A percentile compares a stretch with the other conserved stretches of the same genome.
Conservation (phyloP, 768 basidiomycete species). For the Trametes maxima region DNA sequence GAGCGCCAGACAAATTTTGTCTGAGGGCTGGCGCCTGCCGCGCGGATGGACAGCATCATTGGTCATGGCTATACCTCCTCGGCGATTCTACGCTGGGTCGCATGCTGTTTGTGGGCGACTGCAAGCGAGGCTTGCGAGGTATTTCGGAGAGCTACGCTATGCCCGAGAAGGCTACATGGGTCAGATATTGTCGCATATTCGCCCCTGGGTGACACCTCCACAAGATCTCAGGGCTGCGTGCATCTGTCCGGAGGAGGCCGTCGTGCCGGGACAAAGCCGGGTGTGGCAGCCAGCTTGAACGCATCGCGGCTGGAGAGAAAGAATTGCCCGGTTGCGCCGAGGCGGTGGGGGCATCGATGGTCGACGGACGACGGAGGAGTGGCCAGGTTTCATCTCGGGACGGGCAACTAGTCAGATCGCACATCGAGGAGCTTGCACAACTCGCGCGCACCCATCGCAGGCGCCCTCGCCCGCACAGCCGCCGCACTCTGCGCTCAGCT, state of each 20-base stretch:
- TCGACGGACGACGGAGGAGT: no score
- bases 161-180: conserved; percentile 12
- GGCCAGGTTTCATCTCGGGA: no score
- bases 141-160: conserved; percentile 4
- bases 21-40: conserved; percentile 2
- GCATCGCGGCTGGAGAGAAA: no score
- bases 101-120: background rate
- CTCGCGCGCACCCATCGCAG: no score
- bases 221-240: conserved; percentile 7
- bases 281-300: background rate
- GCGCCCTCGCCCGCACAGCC: no score
- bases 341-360: no score
- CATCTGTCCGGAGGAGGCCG: conserved; percentile 12
- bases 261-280: background rate
- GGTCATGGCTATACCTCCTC: conserved; percentile 16
- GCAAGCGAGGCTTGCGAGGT: background rate
- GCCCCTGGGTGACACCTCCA: conserved; percentile 9
- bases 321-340: no score
- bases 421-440: no score
- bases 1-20: conserved; percentile 14
- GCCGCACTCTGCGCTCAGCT: no score
- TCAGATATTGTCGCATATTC: background rate
- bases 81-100: conserved; percentile 1
- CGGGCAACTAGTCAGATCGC: no score
- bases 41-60: conserved; percentile 18